phyloP scores from a whole-genome alignment of 352 stramenopile species.

The Plasmopara halstedii region DNA sequence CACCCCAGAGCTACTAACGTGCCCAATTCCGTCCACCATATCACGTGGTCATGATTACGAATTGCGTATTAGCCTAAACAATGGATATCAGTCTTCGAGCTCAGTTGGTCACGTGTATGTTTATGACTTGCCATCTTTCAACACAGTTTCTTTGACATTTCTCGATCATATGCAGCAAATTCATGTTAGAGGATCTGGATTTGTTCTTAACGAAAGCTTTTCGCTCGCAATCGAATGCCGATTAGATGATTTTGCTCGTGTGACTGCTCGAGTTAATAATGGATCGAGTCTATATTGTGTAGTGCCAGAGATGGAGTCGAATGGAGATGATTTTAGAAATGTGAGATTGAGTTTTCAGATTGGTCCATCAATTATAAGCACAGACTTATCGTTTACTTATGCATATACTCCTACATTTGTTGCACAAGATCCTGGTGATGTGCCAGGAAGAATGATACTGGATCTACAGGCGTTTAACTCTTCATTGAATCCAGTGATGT shows the following conservation, averaged over 20 bases:
- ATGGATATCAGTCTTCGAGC: conserved; percentile 18
- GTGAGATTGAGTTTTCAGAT: conserved; percentile 12
- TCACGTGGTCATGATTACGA: conserved; percentile 8
- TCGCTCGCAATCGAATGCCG: conserved; percentile 13
- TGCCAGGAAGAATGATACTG: conserved; percentile 3
- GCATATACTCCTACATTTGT: conserved; percentile 1
- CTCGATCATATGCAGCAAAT: conserved; percentile 1
- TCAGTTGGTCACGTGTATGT: conserved; percentile 6
- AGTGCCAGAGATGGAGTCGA: conserved; percentile 8
- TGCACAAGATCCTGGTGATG: conserved; percentile 2
- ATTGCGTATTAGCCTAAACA: conserved; percentile 28
- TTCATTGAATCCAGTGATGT: not conserved
- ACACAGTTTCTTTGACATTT: not conserved
- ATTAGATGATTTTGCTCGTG: conserved; percentile 10
- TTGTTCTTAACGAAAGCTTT: conserved; percentile 12
- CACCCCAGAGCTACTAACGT: conserved; percentile 12
- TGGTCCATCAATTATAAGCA: conserved; percentile 5
- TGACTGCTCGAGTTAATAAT: conserved; percentile 12
- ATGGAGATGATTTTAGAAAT: not conserved
- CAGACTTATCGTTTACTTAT: conserved; percentile 15
- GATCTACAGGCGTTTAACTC: not conserved
- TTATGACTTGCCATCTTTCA: conserved; percentile 20
- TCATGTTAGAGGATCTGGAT: conserved; percentile 16
- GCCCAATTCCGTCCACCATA: conserved; percentile 12
- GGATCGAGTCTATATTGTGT: conserved; percentile 13